These are phyloP conservation scores for Metschnikowia kunwiensis DNA, from an alignment of 805 yeast species.

Conservation along the genomic window DNA sequence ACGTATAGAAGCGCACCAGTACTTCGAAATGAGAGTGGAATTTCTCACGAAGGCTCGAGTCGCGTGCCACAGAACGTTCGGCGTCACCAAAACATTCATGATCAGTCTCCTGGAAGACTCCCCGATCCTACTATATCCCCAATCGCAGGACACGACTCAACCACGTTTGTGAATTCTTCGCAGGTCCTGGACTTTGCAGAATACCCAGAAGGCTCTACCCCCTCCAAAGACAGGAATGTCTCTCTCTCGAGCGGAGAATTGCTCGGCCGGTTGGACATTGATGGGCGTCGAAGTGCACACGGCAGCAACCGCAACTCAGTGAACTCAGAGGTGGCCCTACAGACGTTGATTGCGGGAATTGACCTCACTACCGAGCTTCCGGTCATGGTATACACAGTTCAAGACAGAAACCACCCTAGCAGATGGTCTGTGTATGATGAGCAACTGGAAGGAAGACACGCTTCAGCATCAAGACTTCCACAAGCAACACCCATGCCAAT, in stretches of 20 bases:
- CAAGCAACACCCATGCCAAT: constrained; percentile 7
- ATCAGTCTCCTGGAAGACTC: too few species aligned
- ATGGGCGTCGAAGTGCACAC: background rate
- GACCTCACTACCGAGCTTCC: constrained; percentile 29
- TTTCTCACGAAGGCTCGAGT: background rate
- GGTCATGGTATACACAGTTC: constrained; percentile 30
- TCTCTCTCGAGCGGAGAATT: constrained; percentile 24
- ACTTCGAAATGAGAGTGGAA: too few species aligned
- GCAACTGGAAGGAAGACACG: background rate
- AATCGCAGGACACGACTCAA: background rate
- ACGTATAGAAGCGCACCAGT: background rate
- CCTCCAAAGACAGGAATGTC: background rate
- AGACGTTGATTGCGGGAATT: constrained; percentile 27
- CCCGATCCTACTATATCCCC: background rate
- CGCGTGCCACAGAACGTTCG: background rate
- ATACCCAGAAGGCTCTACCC: background rate
- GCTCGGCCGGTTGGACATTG: constrained; percentile 10
- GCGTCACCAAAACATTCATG: background rate
- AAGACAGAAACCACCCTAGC: constrained; percentile 18
- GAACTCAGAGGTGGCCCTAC: constrained; percentile 4
- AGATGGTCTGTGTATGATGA: constrained; percentile 12
- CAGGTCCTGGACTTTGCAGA: constrained; percentile 7
- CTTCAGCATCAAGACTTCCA: constrained; percentile 1
- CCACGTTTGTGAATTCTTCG: background rate
- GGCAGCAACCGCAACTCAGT: constrained; percentile 1